phyloP scores from a whole-genome alignment of 2,329 filamentous ascomycete genomes.

The Cladophialophora psammophila region DNA sequence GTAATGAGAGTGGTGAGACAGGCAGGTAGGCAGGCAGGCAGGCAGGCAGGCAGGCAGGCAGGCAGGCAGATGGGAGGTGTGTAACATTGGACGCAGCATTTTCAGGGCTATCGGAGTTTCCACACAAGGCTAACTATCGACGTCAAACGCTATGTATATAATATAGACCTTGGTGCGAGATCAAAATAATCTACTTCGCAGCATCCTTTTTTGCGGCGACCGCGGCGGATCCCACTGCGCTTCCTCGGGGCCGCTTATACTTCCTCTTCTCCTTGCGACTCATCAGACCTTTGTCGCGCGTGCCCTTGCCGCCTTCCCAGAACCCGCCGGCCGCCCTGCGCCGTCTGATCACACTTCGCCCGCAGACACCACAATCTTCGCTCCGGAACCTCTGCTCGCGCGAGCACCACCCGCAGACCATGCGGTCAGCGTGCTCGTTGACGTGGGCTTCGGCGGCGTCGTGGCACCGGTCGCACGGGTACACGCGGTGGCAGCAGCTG shows the following conservation, averaged over 20 bases:
- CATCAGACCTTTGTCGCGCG: conserved; percentile 74
- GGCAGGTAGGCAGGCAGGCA: no score
- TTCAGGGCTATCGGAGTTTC: no score
- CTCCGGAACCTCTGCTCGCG: conserved; percentile 80
- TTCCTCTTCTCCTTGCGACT: conserved; percentile 63
- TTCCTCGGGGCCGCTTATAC: conserved; percentile 29
- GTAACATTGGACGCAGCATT: no score
- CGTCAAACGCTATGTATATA: no score
- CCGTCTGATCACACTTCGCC: conserved; percentile 72
- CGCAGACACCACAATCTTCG: conserved; percentile 78
- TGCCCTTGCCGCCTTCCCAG: conserved; percentile 87
- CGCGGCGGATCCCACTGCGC: conserved; percentile 1
- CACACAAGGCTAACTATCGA: no score
- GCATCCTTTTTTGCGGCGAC: conserved; percentile 10
- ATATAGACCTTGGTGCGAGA: no score
- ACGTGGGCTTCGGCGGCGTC: conserved; percentile 73
- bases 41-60: no score
- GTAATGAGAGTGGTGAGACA: no score
- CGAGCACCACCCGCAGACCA: conserved; percentile 81
- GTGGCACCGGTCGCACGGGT: conserved; percentile 73
- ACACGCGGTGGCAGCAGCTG: conserved; percentile 64
- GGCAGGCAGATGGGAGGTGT: no score
- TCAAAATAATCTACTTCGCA: not conserved
- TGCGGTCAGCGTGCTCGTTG: conserved; percentile 82
- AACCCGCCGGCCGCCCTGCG: conserved; percentile 65